Conservation (phyloP, 805 yeast genomes). For the Scheffersomyces amazonensis region DNA sequence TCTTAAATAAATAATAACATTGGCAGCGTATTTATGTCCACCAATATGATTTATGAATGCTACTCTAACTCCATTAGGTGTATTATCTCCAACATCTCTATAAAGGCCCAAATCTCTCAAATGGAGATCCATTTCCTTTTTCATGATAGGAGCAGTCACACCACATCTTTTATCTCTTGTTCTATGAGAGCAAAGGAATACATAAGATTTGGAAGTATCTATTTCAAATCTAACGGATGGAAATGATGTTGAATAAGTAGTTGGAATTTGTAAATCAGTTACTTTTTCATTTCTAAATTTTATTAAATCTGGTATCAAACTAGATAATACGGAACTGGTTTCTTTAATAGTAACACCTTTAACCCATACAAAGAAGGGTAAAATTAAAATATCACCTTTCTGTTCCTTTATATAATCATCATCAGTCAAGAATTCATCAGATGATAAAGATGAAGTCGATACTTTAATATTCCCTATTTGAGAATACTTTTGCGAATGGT, state of each 20-base stretch:
- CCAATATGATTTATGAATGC: conserved; percentile 84
- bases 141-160: conserved; percentile 87
- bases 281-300: background rate
- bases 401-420: conserved; percentile 39
- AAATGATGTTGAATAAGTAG: background rate
- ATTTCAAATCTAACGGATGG: conserved; percentile 21
- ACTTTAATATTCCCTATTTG: conserved; percentile 41
- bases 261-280: background rate
- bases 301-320: background rate
- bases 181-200: conserved; percentile 83
- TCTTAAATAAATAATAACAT: conserved; percentile 71
- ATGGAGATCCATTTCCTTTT: conserved; percentile 69
- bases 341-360: conserved; percentile 44
- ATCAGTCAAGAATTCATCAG: conserved; percentile 39
- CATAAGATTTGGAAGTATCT: conserved; percentile 37
- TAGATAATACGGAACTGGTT: conserved; percentile 21
- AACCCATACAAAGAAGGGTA: conserved; percentile 77
- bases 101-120: conserved; percentile 68
- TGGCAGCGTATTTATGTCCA: conserved; percentile 94
- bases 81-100: conserved; percentile 73
- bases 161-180: conserved; percentile 95
- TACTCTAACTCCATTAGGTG: conserved; percentile 73
- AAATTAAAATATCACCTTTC: conserved; percentile 57
- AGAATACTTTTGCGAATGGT: conserved; percentile 9
- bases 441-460: conserved; percentile 53